Conservation (phyloP, 192 early-diverging fungal species). For the Coemansia sp. region DNA sequence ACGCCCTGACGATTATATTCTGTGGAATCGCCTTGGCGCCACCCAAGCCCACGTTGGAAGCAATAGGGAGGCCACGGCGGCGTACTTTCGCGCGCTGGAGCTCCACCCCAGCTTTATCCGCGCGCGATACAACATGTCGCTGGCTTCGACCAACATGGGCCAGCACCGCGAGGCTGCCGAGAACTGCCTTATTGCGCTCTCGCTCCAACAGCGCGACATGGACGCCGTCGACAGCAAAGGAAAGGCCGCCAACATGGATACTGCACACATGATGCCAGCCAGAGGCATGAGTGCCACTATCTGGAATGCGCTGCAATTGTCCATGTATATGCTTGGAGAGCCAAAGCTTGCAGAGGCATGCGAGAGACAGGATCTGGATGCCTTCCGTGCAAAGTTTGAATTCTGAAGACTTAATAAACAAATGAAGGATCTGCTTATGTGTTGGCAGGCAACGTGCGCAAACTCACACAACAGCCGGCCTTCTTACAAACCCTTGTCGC, state of each 20-base stretch:
- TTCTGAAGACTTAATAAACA: constrained; percentile 57
- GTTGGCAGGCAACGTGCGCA: no score
- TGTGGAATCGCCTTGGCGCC: constrained; percentile 97
- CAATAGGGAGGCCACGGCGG: constrained; percentile 77
- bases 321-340: constrained; percentile 70
- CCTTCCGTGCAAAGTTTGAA: constrained; percentile 83
- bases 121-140: constrained; percentile 94
- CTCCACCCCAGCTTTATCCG: constrained; percentile 95
- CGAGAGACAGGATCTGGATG: constrained; percentile 72
- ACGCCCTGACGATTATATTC: constrained; percentile 86
- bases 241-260: constrained; percentile 26
- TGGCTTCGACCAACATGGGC: constrained; percentile 85
- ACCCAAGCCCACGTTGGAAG: constrained; percentile 89
- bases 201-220: constrained; percentile 72
- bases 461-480: no score
- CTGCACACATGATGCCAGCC: constrained; percentile 16
- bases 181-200: constrained; percentile 85
- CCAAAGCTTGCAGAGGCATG: constrained; percentile 81
- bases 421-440: constrained; percentile 12
- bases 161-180: constrained; percentile 89
- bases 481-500: no score
- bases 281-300: constrained; percentile 71
- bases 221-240: constrained; percentile 34
- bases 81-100: constrained; percentile 91
- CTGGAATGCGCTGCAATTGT: constrained; percentile 83